Evolutionary conservation across 805 yeast species (phyloP).

Genomic region (Lipomyces kockii): DNA sequence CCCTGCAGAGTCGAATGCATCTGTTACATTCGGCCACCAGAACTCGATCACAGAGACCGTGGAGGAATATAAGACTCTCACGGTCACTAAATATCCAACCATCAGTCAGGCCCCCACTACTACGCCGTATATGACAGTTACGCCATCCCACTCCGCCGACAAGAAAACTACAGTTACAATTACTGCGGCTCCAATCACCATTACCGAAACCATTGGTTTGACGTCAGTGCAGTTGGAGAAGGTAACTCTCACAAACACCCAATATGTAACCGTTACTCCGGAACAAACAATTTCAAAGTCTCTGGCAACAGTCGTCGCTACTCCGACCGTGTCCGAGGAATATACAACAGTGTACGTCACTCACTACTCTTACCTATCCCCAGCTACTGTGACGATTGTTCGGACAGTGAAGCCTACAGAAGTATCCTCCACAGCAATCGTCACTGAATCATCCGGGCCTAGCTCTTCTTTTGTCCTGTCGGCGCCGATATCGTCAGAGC

Average conservation of each 20-base stretch:
- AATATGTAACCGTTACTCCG: slow-evolving; percentile 11
- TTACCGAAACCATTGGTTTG: slow-evolving; percentile 12
- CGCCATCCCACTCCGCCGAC: slow-evolving; percentile 10
- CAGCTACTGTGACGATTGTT: not conserved
- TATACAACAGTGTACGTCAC: slow-evolving; percentile 6
- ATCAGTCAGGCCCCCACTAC: not conserved
- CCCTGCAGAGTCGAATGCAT: not conserved
- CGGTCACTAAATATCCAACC: not conserved
- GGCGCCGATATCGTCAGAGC: not conserved
- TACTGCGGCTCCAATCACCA: slow-evolving; percentile 6
- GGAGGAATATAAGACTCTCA: slow-evolving; percentile 5
- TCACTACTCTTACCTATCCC: not conserved
- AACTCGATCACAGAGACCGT: slow-evolving; percentile 12
- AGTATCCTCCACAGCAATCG: slow-evolving; percentile 5
- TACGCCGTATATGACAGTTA: slow-evolving; percentile 12
- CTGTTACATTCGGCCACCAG: slow-evolving; percentile 4
- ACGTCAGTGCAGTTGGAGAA: not conserved
- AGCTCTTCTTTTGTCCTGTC: no score
- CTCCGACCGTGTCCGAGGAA: slow-evolving; percentile 12
- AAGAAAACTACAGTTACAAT: slow-evolving; percentile 6
- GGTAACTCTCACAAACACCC: slow-evolving; percentile 14
- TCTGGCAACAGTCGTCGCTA: not conserved
- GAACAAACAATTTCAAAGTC: not conserved
- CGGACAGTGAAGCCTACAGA: not conserved
- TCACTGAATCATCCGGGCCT: not conserved